phyloP scores from a whole-genome alignment of 495 filamentous ascomycete species.

The Daldinia childiae region DNA sequence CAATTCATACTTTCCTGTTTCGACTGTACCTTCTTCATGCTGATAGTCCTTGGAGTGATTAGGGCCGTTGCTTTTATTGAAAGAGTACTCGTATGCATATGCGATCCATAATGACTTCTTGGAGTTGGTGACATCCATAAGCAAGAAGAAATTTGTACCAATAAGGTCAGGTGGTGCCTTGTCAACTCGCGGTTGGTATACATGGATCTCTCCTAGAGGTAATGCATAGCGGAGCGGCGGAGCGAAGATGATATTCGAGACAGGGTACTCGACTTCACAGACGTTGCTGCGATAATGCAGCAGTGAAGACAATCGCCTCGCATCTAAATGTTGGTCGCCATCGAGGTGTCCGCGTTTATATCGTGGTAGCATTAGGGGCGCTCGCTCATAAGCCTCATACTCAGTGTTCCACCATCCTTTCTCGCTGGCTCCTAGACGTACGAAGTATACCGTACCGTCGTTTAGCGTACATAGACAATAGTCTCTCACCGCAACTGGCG shows the following conservation, averaged over 20 bases:
- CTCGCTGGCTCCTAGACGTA: not conserved
- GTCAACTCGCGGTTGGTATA: not conserved
- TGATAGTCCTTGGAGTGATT: not conserved
- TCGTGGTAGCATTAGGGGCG: conserved; percentile 3
- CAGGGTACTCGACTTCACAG: not conserved
- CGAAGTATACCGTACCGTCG: conserved; percentile 4
- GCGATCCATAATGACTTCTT: conserved; percentile 14
- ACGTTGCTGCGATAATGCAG: not conserved
- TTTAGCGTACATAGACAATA: not conserved
- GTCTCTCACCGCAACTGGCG: not conserved
- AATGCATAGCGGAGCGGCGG: not conserved
- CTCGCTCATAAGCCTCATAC: not conserved
- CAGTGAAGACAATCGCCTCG: not conserved
- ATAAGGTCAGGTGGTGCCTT: not conserved
- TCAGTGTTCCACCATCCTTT: not conserved
- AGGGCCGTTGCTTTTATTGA: not conserved
- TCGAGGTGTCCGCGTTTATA: not conserved
- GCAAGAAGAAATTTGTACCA: conserved; percentile 5
- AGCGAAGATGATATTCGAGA: not conserved
- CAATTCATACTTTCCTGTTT: conserved; percentile 1
- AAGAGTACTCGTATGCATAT: conserved; percentile 4
- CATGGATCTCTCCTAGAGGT: conserved; percentile 3
- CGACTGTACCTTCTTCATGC: not conserved
- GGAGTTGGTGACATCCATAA: conserved; percentile 11
- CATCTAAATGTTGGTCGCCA: not conserved